Evolutionary conservation across 192 early-diverging fungal species (phyloP).

Genomic region (Entomortierella parvispora): DNA sequence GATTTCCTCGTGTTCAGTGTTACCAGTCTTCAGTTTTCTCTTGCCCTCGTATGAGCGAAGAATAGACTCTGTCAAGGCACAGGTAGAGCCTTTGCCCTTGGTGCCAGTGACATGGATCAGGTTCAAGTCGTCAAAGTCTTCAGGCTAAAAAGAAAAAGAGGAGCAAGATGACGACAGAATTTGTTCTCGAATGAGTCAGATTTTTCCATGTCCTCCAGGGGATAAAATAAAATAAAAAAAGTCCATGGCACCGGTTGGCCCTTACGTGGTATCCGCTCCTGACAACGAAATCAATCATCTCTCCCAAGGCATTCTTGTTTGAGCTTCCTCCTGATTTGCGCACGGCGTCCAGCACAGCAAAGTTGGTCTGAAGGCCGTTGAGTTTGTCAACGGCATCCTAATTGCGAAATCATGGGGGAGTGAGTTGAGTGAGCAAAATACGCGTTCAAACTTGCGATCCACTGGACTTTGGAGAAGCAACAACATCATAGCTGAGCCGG

Average conservation of each 20-base stretch:
- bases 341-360: slow-evolving; percentile 74
- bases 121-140: slow-evolving; percentile 80
- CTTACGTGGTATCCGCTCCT: slow-evolving; percentile 81
- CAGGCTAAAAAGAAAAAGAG: slow-evolving; percentile 38
- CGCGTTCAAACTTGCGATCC: neutral
- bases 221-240: neutral
- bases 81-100: slow-evolving; percentile 90
- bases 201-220: too few species aligned
- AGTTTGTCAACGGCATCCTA: slow-evolving; percentile 84
- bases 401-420: neutral
- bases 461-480: slow-evolving; percentile 1
- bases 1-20: slow-evolving; percentile 5
- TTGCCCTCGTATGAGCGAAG: slow-evolving; percentile 58
- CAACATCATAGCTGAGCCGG: neutral
- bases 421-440: neutral
- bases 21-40: slow-evolving; percentile 44
- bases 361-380: slow-evolving; percentile 90
- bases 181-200: too few species aligned
- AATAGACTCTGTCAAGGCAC: slow-evolving; percentile 84
- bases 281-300: slow-evolving; percentile 71
- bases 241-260: neutral
- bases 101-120: slow-evolving; percentile 87
- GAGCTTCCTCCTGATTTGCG: slow-evolving; percentile 71
- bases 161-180: slow-evolving; percentile 34
- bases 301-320: slow-evolving; percentile 70